Conservation (phyloP, 257 asterid genomes). For the Nicotiana noctiflora region DNA sequence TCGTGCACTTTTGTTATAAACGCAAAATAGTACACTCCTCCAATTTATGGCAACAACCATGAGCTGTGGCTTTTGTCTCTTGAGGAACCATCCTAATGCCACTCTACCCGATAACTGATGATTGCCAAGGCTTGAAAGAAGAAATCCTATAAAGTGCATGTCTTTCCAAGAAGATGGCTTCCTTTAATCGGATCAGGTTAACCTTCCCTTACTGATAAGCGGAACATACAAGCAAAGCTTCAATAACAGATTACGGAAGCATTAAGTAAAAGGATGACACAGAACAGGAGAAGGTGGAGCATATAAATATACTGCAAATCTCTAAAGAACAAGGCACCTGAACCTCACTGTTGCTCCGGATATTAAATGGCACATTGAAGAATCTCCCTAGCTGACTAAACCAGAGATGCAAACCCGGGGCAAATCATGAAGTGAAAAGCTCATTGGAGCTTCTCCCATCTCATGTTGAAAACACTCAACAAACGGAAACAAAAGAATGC, state of each 20-base stretch:
- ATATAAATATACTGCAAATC: background rate
- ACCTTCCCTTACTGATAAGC: background rate
- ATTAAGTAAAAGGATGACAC: background rate
- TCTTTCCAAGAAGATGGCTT: background rate
- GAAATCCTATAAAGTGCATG: background rate
- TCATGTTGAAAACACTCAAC: background rate
- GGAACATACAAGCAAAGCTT: background rate
- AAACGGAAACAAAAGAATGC: background rate
- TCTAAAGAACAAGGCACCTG: background rate
- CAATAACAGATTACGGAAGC: background rate
- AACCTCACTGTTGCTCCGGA: background rate
- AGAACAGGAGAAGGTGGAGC: too few relatives aligned
- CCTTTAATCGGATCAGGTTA: background rate
- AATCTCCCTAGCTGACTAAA: background rate
- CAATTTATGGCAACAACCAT: too few relatives aligned
- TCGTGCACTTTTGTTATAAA: background rate
- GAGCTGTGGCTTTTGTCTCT: too few relatives aligned
- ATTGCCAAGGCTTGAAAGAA: too few relatives aligned
- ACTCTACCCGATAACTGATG: too few relatives aligned
- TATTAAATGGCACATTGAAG: background rate
- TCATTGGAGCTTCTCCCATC: background rate
- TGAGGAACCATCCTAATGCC: too few relatives aligned
- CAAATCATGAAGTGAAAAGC: background rate
- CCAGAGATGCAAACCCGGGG: background rate
- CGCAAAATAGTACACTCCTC: background rate